These are phyloP conservation scores for Moricandia moricandioides DNA, from an alignment of 345 rosid genomes.

Conservation along the genomic window DNA sequence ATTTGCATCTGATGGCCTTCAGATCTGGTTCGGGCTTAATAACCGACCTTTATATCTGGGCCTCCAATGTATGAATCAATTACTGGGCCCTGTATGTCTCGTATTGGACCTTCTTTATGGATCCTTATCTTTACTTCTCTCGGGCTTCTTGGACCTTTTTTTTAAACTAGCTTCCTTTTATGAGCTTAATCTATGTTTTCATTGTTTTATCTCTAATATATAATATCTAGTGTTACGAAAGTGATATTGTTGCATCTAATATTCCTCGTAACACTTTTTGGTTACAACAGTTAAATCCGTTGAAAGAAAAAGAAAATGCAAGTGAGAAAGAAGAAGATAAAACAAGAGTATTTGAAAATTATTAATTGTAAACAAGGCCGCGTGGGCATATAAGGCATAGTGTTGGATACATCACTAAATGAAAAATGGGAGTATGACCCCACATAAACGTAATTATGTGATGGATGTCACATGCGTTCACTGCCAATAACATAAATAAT, in stretches of 20 bases:
- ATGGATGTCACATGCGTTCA: neutral
- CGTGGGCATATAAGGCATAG: neutral
- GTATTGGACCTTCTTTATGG: no score
- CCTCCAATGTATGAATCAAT: no score
- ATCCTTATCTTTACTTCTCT: no score
- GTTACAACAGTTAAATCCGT: neutral
- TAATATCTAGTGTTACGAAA: neutral
- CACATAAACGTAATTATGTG: neutral
- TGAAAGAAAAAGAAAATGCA: neutral
- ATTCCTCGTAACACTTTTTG: neutral
- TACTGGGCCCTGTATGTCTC: no score
- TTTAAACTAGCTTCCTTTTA: no score
- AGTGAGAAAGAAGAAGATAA: neutral
- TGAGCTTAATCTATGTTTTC: neutral
- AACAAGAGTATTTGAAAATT: neutral
- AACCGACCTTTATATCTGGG: no score
- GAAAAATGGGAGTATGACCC: neutral
- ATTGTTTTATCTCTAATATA: no score
- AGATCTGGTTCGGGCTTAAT: no score
- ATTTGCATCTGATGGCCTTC: no score
- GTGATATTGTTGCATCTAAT: neutral
- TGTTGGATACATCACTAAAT: neutral
- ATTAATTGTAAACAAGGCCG: neutral
- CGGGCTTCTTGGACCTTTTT: no score
- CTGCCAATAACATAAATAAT: constrained; percentile 25